A percentile compares a stretch with the other conserved stretches of the same genome.
phyloP scores from a whole-genome alignment of 2,329 filamentous ascomycete genomes.

The Diaporthe sp. region DNA sequence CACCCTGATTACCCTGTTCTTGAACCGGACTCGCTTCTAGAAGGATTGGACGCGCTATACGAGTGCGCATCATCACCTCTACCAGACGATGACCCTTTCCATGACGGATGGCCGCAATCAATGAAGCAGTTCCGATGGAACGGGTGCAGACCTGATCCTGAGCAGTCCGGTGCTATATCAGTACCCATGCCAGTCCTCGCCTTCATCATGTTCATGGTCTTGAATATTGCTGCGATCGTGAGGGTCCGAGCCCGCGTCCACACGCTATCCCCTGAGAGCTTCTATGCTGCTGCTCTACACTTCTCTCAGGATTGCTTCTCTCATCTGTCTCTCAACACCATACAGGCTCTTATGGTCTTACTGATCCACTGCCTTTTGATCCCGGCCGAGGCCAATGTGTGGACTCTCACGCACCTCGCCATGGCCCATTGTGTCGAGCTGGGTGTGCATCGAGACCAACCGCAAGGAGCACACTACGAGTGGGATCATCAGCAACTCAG shows the following conservation, averaged over 20 bases:
- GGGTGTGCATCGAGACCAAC: neutral
- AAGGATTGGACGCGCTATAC: neutral
- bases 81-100: neutral
- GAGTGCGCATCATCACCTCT: neutral
- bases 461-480: neutral
- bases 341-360: neutral
- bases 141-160: neutral
- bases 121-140: neutral
- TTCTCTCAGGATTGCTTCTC: constrained; percentile 6
- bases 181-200: constrained; percentile 2
- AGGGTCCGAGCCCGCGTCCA: neutral
- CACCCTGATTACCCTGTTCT: constrained; percentile 3
- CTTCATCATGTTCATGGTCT: constrained; percentile 3
- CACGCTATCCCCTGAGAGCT: neutral
- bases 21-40: neutral
- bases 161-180: neutral
- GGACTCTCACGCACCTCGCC: neutral
- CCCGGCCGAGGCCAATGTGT: constrained; percentile 4
- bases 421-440: constrained; percentile 11
- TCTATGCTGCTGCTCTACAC: neutral
- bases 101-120: neutral
- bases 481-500: neutral
- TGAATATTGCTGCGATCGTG: constrained; percentile 15
- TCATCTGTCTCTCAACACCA: neutral
- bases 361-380: constrained; percentile 2